Evolutionary conservation across 192 early-diverging fungal species (phyloP).

Genomic region (Coemansia sp.): DNA sequence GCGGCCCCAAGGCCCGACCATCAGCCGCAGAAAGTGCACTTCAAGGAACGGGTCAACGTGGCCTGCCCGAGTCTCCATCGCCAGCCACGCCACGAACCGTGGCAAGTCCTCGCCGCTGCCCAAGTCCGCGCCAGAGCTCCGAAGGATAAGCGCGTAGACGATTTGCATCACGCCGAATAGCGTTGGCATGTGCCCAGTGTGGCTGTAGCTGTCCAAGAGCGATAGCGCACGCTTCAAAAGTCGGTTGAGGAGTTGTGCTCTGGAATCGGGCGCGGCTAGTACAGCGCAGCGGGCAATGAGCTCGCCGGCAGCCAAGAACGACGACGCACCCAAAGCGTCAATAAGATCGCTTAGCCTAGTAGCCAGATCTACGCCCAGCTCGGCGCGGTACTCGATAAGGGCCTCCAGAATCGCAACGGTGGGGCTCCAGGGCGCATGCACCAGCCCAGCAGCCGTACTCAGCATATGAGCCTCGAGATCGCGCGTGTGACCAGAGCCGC

Average conservation of each 20-base stretch:
- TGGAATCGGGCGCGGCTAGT: not conserved
- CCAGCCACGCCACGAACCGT: conserved; percentile 47
- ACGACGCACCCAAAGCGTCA: conserved; percentile 13
- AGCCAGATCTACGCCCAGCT: not conserved
- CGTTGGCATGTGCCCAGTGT: conserved; percentile 40
- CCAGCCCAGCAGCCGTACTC: not conserved
- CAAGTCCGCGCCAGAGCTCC: not conserved
- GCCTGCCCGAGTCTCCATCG: conserved; percentile 18
- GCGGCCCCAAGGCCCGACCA: conserved; percentile 38
- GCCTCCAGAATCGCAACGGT: conserved; percentile 13
- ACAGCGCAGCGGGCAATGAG: conserved; percentile 17
- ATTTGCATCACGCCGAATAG: conserved; percentile 28
- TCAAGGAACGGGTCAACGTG: conserved; percentile 33
- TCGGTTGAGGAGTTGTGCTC: not conserved
- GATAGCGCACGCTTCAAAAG: conserved; percentile 31
- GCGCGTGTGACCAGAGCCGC: not conserved
- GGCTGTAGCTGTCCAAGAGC: conserved; percentile 23
- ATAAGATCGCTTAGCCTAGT: conserved; percentile 8
- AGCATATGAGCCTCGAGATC: conserved; percentile 31
- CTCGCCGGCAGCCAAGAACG: conserved; percentile 26
- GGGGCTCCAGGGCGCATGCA: conserved; percentile 5
- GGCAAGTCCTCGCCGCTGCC: conserved; percentile 36
- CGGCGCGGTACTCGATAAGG: not conserved
- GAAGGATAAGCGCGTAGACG: conserved; percentile 6
- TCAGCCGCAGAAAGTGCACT: conserved; percentile 20